Base-by-base conservation (phyloP, 345 rosid genomes). In the Euphorbia peplus region DNA sequence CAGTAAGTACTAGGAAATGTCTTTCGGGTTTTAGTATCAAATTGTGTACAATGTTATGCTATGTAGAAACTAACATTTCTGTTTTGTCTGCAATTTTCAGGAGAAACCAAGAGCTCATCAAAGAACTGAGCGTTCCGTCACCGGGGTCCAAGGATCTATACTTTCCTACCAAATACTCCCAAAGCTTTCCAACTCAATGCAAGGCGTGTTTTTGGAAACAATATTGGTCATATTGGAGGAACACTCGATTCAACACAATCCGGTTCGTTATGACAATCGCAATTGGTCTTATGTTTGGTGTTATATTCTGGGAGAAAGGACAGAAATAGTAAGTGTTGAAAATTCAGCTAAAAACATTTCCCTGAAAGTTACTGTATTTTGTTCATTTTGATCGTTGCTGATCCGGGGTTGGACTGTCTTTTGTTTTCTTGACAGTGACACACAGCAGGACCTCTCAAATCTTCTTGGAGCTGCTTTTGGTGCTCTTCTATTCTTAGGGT, bases 211-310 rank as follows among this genome's bases (percentile, higher is more conserved):
- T 32, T 70, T 81, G 84, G 80, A 83, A 81, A 70, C 87, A 83
- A 67, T 66, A 74, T 67, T 76, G 81, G 84, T 78, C 81, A 19
- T 78, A 83, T 62, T 83, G 87, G 83, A 75, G 83, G 74, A 83
- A 79, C 70, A 60, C 84, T 9, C 73, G 30, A 50, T 79, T 50
- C 70, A 83, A 79, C 4, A 75, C 71, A 14, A 75, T 79, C 64
- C 82, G 84, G 24, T 74, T 81, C 68, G 25, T 72, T 10, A 39
- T 68, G 47, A 77, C 84, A 1, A 30, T 68, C 1, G 61, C 70
- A 32, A 69, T 79, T 12, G 84, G 78, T 28, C 4, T 83, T 16
- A 30, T 76, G 66, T 80, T 78, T 54, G 83, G 87, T 13, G 12
- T 70, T 42, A 47, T 78, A 60, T 78, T 83, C 74, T 83, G 83